phyloP scores from a whole-genome alignment of 2,329 filamentous ascomycete genomes.

The Aurifilum marmelostoma region DNA sequence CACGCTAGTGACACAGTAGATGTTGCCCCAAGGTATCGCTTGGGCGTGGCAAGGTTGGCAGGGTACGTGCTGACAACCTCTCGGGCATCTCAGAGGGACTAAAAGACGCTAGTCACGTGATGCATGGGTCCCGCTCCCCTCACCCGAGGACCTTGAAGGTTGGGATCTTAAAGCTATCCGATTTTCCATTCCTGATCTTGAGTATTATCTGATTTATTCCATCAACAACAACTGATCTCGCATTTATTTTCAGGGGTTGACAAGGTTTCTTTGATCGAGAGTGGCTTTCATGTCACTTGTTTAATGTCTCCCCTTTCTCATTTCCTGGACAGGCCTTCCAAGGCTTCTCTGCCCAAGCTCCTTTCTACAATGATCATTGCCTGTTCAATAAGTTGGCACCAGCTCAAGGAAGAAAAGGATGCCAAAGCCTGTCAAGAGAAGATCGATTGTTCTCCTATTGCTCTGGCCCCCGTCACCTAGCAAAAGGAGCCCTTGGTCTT shows the following conservation, averaged over 20 bases:
- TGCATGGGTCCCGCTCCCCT: not conserved
- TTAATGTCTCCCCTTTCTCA: too few species aligned
- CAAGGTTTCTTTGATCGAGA: too few species aligned
- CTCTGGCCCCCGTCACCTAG: not conserved
- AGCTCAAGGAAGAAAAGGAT: not conserved
- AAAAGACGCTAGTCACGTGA: slow-evolving; percentile 4
- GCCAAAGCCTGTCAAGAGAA: not conserved
- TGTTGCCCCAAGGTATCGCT: slow-evolving; percentile 4
- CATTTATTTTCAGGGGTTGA: not conserved
- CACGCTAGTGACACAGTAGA: not conserved
- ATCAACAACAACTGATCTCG: not conserved
- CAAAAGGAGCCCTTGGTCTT: slow-evolving; percentile 11
- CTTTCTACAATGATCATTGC: not conserved
- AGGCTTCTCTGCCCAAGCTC: too few species aligned
- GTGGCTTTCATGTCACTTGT: too few species aligned
- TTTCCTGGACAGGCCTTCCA: too few species aligned
- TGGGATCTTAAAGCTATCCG: not conserved
- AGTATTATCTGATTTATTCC: too few species aligned
- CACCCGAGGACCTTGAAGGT: not conserved
- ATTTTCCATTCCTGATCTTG: not conserved
- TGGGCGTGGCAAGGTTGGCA: slow-evolving; percentile 3
- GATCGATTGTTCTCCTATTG: not conserved
- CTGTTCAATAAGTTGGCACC: not conserved
- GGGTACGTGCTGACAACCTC: slow-evolving; percentile 7
- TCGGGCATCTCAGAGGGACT: not conserved